Percentiles rank a stretch among this genome's conserved stretches.
Evolutionary conservation across 768 basidiomycete genomes (phyloP).

Genomic region (Trametes cubensis): DNA sequence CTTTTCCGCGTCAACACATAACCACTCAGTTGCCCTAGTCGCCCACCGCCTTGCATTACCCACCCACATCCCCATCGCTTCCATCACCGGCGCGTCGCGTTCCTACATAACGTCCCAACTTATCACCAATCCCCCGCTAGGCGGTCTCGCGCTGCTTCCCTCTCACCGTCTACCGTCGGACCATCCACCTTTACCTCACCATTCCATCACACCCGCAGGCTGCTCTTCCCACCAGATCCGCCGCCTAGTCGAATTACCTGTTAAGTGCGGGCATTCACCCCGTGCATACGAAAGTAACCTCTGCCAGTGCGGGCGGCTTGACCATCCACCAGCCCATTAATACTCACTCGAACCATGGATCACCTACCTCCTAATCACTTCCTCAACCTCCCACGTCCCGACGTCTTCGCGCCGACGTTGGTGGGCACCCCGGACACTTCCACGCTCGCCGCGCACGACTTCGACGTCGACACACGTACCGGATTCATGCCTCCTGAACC

Average conservation of each 20-base stretch:
- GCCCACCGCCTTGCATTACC: no score
- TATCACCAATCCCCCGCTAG: neutral
- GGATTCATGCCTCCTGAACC: conserved; percentile 89
- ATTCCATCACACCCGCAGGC: neutral
- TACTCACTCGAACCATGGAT: conserved; percentile 10
- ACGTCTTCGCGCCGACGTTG: conserved; percentile 30
- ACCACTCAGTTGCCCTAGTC: neutral
- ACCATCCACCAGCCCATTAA: neutral
- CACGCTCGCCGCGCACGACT: conserved; percentile 48
- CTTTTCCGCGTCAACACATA: conserved; percentile 20
- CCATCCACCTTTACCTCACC: neutral
- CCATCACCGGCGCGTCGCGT: conserved; percentile 17
- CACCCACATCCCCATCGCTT: conserved; percentile 10
- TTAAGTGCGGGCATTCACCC: no score
- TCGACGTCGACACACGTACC: conserved; percentile 88
- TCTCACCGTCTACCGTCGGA: neutral
- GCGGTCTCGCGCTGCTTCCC: conserved; percentile 1
- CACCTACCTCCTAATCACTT: conserved; percentile 35
- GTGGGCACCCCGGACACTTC: conserved; percentile 39
- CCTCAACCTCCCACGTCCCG: conserved; percentile 40
- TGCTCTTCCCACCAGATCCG: conserved; percentile 4
- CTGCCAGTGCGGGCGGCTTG: neutral
- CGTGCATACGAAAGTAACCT: no score
- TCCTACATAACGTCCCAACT: neutral
- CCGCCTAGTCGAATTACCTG: no score